Conservation (phyloP, 768 basidiomycete species). For the Amylocystis lapponica region DNA sequence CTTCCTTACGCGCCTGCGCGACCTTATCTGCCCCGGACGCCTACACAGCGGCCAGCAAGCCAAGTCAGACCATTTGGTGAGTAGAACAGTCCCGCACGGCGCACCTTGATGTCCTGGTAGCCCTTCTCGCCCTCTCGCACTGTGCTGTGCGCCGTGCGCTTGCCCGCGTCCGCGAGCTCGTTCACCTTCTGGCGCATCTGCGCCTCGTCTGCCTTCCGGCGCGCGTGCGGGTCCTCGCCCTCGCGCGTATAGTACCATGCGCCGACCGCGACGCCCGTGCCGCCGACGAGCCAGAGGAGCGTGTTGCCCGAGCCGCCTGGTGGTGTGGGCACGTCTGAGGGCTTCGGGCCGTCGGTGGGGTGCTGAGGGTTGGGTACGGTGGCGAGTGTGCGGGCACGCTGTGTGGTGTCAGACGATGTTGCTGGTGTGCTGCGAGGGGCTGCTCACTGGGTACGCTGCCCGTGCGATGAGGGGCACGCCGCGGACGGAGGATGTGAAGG, state of each 20-base stretch:
- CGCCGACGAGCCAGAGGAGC: slow-evolving; percentile 22
- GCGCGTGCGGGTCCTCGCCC: slow-evolving; percentile 13
- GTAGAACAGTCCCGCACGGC: slow-evolving; percentile 1
- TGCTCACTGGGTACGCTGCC: slow-evolving; percentile 9
- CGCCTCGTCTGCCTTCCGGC: slow-evolving; percentile 28
- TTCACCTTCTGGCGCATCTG: slow-evolving; percentile 23
- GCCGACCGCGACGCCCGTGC: slow-evolving; percentile 26
- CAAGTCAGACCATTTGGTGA: background rate
- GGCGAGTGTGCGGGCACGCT: slow-evolving; percentile 18
- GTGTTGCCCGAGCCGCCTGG: slow-evolving; percentile 18
- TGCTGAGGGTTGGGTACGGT: slow-evolving; percentile 20
- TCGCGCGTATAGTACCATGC: slow-evolving; percentile 32
- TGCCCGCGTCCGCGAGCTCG: slow-evolving; percentile 27
- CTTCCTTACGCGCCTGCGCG: slow-evolving; percentile 21
- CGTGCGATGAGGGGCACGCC: slow-evolving; percentile 9
- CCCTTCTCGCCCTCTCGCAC: slow-evolving; percentile 26
- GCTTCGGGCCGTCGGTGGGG: slow-evolving; percentile 17
- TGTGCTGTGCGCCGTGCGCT: slow-evolving; percentile 21
- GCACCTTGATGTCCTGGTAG: slow-evolving; percentile 32
- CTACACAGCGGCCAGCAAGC: slow-evolving; percentile 1
- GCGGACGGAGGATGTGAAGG: slow-evolving; percentile 11
- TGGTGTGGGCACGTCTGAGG: slow-evolving; percentile 14
- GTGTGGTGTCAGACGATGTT: background rate
- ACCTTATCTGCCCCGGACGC: slow-evolving; percentile 22
- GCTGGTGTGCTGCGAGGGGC: too few relatives aligned